Evolutionary conservation across 2,329 filamentous ascomycete species (phyloP).

Genomic region (Monosporascus sp.): DNA sequence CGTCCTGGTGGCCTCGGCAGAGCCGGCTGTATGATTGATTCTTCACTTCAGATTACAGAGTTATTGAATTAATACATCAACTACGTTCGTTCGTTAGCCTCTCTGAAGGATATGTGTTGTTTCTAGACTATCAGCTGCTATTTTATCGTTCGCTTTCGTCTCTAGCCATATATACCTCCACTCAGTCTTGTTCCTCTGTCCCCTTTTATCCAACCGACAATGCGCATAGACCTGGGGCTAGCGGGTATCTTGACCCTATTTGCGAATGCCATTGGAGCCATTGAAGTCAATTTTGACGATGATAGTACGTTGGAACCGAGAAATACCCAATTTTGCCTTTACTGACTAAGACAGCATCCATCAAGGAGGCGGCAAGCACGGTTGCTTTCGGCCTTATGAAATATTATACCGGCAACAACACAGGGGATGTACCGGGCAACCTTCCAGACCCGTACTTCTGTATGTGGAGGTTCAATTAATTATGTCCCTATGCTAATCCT

Average conservation of each 20-base stretch:
- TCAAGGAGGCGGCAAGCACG: constrained; percentile 35
- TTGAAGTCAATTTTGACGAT: constrained; percentile 27
- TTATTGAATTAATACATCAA: no score
- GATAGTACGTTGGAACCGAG: constrained; percentile 22
- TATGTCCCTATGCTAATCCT: constrained; percentile 8
- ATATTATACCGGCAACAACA: constrained; percentile 46
- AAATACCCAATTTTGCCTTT: constrained; percentile 27
- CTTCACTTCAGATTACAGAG: background rate
- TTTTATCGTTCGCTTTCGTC: background rate
- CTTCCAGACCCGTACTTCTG: constrained; percentile 61
- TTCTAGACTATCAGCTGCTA: background rate
- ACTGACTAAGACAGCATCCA: constrained; percentile 39
- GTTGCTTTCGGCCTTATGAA: constrained; percentile 27
- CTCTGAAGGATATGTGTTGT: constrained; percentile 1
- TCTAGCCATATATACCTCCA: background rate
- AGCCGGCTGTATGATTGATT: background rate
- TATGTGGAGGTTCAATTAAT: constrained; percentile 25
- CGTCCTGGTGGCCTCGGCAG: background rate
- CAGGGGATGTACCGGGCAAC: constrained; percentile 53
- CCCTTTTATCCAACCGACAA: constrained; percentile 8
- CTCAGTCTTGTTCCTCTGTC: constrained; percentile 2
- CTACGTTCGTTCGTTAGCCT: background rate
- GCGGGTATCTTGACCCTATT: constrained; percentile 23
- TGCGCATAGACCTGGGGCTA: constrained; percentile 16
- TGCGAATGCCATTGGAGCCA: constrained; percentile 19